Evolutionary conservation across 306 rosid species (phyloP).

Genomic region (Bauhinia variegata): DNA sequence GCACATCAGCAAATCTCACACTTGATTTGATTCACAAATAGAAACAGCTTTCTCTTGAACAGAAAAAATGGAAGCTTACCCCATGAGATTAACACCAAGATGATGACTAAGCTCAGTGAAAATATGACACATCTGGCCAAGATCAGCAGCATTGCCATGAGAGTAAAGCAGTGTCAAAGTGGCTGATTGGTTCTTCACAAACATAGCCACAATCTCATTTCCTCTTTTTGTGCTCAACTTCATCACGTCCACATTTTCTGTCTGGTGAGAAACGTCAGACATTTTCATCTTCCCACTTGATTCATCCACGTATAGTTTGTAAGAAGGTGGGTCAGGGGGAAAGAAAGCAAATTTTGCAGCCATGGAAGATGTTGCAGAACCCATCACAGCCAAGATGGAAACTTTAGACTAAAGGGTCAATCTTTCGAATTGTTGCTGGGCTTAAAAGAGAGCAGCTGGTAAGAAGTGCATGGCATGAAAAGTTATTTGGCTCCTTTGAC

Average conservation of each 20-base stretch:
- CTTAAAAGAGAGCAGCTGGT: neutral
- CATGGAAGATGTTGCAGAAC: constrained; percentile 75
- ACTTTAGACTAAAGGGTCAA: neutral
- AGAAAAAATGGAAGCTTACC: constrained; percentile 39
- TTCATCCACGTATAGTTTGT: constrained; percentile 41
- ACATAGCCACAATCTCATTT: constrained; percentile 63
- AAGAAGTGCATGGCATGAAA: constrained; percentile 29
- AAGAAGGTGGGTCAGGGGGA: constrained; percentile 68
- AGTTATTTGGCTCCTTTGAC: constrained; percentile 7
- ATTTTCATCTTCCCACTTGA: constrained; percentile 53
- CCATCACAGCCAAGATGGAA: constrained; percentile 35
- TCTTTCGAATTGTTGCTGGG: neutral
- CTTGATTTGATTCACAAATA: constrained; percentile 15
- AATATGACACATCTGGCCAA: constrained; percentile 69
- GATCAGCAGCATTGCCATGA: constrained; percentile 81
- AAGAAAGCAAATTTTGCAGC: constrained; percentile 71
- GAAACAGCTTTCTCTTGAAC: no score
- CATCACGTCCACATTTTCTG: constrained; percentile 68
- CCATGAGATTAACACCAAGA: constrained; percentile 73
- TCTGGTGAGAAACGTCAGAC: constrained; percentile 43
- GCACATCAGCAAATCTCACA: constrained; percentile 30
- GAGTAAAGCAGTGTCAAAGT: constrained; percentile 67
- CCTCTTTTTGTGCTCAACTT: constrained; percentile 59
- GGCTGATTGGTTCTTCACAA: constrained; percentile 59
- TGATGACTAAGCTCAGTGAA: constrained; percentile 65